These are phyloP conservation scores for Xylaria palmicola DNA, from an alignment of 495 filamentous ascomycete genomes.

Conservation along the genomic window DNA sequence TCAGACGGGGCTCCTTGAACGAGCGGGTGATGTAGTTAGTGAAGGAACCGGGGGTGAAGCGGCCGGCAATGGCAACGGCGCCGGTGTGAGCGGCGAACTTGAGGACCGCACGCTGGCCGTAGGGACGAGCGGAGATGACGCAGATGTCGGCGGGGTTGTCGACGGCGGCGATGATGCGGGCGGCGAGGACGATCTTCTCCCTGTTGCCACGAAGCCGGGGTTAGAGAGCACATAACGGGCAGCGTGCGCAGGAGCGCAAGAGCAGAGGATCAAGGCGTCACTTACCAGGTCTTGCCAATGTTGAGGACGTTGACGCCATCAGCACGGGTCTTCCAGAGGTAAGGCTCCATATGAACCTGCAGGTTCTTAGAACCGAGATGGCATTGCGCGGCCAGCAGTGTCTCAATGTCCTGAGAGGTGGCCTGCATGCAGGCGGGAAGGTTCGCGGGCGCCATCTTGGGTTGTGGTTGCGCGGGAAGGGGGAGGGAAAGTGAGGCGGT, in stretches of 20 bases:
- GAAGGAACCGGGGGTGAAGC: constrained; percentile 99
- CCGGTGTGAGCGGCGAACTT: constrained; percentile 98
- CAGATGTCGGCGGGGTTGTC: constrained; percentile 99
- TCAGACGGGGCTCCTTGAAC: constrained; percentile 99
- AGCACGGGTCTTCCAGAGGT: constrained; percentile 97
- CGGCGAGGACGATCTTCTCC: constrained; percentile 99
- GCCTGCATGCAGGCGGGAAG: constrained; percentile 81
- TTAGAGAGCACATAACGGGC: constrained; percentile 16
- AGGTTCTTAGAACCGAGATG: constrained; percentile 99
- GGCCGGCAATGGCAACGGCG: constrained; percentile 95
- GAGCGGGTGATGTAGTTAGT: constrained; percentile 99
- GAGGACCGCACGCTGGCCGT: constrained; percentile 97
- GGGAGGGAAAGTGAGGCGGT: constrained; percentile 52
- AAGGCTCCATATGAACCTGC: constrained; percentile 98
- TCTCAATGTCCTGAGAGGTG: constrained; percentile 86
- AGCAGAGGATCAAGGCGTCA: no score
- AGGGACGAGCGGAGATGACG: constrained; percentile 98
- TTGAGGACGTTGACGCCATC: constrained; percentile 98
- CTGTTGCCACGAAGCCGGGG: constrained; percentile 42
- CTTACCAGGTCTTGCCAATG: constrained; percentile 99
- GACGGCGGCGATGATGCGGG: constrained; percentile 96
- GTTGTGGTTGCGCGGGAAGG: constrained; percentile 49
- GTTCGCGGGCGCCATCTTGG: constrained; percentile 91
- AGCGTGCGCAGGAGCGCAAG: neutral
- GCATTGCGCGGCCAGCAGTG: constrained; percentile 93